Base-by-base conservation (phyloP, 805 yeast genomes). In the Ogataea polymorpha region DNA sequence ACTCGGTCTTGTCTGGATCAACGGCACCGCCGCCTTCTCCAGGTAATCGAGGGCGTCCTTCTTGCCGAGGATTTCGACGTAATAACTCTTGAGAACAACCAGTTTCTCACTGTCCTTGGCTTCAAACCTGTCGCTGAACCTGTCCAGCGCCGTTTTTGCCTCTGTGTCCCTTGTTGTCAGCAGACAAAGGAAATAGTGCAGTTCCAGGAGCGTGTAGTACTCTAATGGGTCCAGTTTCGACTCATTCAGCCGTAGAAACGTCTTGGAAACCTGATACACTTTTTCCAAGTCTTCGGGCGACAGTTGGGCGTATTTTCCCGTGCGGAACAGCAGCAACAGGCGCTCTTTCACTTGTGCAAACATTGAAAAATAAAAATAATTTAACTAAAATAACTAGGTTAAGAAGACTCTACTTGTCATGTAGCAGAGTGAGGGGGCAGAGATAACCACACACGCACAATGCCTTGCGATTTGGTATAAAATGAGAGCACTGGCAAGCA, bases 141-240 rank as follows among this genome's bases (percentile, higher is more conserved):
- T 66, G 42, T 82, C 85, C 42, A 87, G 71, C 46, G 78, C 66
- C 9, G 75, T 62, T 50, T 82, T 77, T 9, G 96, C 96, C 47
- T 80, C 88, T 2, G 70, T 63, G 55, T 87, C 96, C 42, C 79
- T 73, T 37, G 76, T 69, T n/a, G 83, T 66, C 41, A 73, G 60
- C 26, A 90, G 61, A 5, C 81, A 66, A 13, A 89, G 67, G 54
- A 77, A 78, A 60, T 87, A 86, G 37, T 84, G 80, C 53, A 87
- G 72, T 58, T 87, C 95, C 49, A 80, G 67, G 23, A 90, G 60
- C 6, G 75, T 69, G 57, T 74, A 80, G 26, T 64, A 59, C 39
- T 74, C 77, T 37, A 73, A 61, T n/a, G 77, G 71, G n/a, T 37
- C 27, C 51, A 72, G 31, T 40, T 50, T 24, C 58, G 61, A 20